Percentiles rank a stretch among this genome's conserved stretches.
Conservation (phyloP, 2,329 filamentous ascomycete species). For the Aspergillus pseudoterreus region DNA sequence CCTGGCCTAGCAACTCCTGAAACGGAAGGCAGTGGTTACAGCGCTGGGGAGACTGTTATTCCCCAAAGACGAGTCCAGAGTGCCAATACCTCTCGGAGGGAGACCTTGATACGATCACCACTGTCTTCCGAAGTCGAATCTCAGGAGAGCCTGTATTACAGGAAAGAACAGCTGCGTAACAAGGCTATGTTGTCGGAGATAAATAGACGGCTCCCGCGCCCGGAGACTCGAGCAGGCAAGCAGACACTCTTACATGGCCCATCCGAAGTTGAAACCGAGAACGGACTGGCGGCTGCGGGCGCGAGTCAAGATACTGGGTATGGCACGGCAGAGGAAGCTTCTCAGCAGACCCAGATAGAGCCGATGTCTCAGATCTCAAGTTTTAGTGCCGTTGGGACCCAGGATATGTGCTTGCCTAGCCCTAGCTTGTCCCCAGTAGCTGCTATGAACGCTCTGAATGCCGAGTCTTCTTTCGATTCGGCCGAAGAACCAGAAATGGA, state of each 20-base stretch:
- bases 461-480: constrained; percentile 42
- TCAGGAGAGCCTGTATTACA: constrained; percentile 14
- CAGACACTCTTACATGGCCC: constrained; percentile 10
- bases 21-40: constrained; percentile 32
- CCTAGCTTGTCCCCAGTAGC: constrained; percentile 89
- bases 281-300: constrained; percentile 7
- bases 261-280: constrained; percentile 7
- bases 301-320: constrained; percentile 23
- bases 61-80: constrained; percentile 31
- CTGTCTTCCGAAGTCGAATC: constrained; percentile 29
- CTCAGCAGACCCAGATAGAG: constrained; percentile 18
- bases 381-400: constrained; percentile 68
- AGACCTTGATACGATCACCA: constrained; percentile 29
- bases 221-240: constrained; percentile 8
- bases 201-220: constrained; percentile 14
- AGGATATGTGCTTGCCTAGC: constrained; percentile 90
- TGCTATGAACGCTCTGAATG: constrained; percentile 59
- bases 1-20: constrained; percentile 40
- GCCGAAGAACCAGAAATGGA: constrained; percentile 38
- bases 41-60: constrained; percentile 21
- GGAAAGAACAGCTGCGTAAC: constrained; percentile 15
- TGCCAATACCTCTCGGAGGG: constrained; percentile 28
- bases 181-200: constrained; percentile 14
- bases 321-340: constrained; percentile 16
- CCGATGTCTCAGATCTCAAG: constrained; percentile 38